Base-by-base conservation (phyloP, 1,284 basidiomycete genomes). In the Cryptococcus floricola region DNA sequence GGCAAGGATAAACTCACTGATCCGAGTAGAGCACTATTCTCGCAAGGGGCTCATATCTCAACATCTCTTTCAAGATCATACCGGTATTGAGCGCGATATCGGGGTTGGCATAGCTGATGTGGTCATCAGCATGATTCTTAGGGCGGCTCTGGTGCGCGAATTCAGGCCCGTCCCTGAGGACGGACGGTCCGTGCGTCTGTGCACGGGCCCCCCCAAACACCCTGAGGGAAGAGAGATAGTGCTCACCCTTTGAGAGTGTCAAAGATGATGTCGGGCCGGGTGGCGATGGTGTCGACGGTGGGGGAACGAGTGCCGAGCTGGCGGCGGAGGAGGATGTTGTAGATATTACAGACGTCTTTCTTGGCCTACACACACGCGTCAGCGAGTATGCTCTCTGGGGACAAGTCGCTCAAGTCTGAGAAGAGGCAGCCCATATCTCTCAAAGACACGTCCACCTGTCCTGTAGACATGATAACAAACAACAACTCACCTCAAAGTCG, bases 31-130 rank as follows among this genome's bases (percentile, higher is more conserved):
- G 82, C 50, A 99, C 75, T 52, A 93, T 86, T 80, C 94, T 92
- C 53, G 89, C 88, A 27, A 99, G 79, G 48, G 87, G 84, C 75
- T 98, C 96, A 73, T 97, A 91, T 60, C 89, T 83, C 59, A 99
- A 79, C 91, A 98, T 98, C 80, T 98, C 96, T 65, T 92, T 88
- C 50, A 99, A 80, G 57, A 98, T 90, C 91, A 98, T 95, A 8
- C 96, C 96, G 0, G 96, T 98, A 71, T 98, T 98, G 57, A 99
- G 82, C 5, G 94, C 93, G 48, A 98, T 83, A 59, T 98, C 95
- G 66, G 94, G 88, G 67, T 96, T 92, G 74, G 87, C 87, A 71
- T 98, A 99, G 23, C 2, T 82, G 82, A 59, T 13, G 25, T 38
- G 39, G 39, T 58, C 44, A 62, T 57, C 44, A 48, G 31, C 31